Conservation (phyloP, 2,329 filamentous ascomycete genomes). For the Apiospora rasikravindrae region DNA sequence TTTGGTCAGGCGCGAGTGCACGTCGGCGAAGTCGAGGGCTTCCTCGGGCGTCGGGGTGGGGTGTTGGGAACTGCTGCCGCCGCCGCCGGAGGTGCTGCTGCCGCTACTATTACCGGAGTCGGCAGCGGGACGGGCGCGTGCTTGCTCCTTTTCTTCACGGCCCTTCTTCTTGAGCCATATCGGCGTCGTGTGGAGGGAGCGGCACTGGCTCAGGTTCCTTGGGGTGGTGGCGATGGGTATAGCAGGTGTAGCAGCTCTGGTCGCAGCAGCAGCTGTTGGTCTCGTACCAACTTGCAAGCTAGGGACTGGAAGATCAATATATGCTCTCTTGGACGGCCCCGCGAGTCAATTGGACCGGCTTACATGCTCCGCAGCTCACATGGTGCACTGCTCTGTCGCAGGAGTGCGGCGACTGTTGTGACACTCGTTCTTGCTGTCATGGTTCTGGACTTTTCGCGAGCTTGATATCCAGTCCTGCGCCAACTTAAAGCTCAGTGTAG, state of each 20-base stretch:
- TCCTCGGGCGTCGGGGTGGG: constrained; percentile 45
- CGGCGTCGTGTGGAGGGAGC: constrained; percentile 21
- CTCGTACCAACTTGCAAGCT: constrained; percentile 20
- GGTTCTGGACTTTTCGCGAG: constrained; percentile 1
- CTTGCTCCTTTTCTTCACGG: constrained; percentile 7
- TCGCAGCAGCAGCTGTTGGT: constrained; percentile 1
- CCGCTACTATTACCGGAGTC: background rate
- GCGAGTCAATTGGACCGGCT: constrained; percentile 18
- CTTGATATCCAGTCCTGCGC: background rate
- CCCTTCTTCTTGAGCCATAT: constrained; percentile 16
- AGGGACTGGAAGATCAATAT: constrained; percentile 2
- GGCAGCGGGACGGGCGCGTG: background rate
- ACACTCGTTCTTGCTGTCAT: background rate
- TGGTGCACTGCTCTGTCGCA: constrained; percentile 1
- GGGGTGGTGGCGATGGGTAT: background rate
- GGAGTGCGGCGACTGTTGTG: constrained; percentile 2
- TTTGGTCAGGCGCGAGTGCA: constrained; percentile 49
- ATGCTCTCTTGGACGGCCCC: background rate
- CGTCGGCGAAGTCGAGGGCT: constrained; percentile 55
- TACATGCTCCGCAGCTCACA: constrained; percentile 21
- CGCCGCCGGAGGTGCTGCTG: background rate
- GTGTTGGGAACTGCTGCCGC: constrained; percentile 26
- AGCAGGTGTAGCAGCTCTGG: background rate
- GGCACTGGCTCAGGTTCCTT: background rate
- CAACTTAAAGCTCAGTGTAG: background rate